Percentiles rank a stretch among this genome's conserved stretches.
Evolutionary conservation across 2,329 filamentous ascomycete species (phyloP).

Genomic region (Teratosphaeria destructans): DNA sequence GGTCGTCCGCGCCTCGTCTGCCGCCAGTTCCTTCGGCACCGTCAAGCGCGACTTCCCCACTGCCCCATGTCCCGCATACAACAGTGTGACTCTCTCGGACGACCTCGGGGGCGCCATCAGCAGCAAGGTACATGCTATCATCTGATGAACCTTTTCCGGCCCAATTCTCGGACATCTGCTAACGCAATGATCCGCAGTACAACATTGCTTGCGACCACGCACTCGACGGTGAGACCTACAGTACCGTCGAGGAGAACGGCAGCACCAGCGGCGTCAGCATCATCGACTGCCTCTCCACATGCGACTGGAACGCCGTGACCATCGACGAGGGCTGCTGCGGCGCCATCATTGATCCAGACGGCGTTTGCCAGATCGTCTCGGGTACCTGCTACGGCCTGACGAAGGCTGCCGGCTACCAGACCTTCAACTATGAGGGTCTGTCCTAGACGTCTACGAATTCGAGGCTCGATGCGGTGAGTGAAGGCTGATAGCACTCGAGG

Average conservation of each 20-base stretch:
- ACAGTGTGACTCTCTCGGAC: not conserved
- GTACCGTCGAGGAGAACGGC: not conserved
- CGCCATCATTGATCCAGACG: not conserved
- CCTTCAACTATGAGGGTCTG: not conserved
- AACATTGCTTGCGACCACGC: not conserved
- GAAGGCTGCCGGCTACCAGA: not conserved
- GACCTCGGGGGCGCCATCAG: not conserved
- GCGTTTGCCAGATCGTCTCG: not conserved
- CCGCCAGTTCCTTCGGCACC: not conserved
- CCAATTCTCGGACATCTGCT: not conserved
- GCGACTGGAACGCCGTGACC: not conserved
- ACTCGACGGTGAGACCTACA: not conserved
- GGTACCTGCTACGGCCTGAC: not conserved
- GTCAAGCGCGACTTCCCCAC: not conserved
- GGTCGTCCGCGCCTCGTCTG: not conserved
- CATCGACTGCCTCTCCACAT: not conserved
- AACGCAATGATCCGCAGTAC: not conserved
- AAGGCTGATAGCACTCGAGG: not conserved
- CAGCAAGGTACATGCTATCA: not conserved
- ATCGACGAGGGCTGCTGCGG: not conserved
- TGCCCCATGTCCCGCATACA: not conserved
- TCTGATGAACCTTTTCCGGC: not conserved
- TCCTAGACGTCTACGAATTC: not conserved
- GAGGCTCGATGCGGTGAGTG: not conserved
- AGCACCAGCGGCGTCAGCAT: not conserved